phyloP scores from a whole-genome alignment of 192 early-diverging fungal genomes.

The Rhizophagus prolifer region DNA sequence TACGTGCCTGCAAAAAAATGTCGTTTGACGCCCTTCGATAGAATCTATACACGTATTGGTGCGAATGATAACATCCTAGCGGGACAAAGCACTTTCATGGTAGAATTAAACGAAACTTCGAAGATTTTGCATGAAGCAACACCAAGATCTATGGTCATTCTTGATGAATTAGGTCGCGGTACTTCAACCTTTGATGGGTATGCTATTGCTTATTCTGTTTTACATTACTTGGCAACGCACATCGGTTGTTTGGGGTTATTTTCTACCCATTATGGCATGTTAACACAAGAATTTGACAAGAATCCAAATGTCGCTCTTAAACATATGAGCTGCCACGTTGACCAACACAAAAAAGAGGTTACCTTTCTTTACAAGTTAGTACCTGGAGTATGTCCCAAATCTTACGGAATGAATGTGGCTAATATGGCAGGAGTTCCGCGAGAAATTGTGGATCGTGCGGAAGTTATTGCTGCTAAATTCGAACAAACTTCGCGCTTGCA shows the following conservation, averaged over 20 bases:
- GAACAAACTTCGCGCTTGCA: constrained; percentile 52
- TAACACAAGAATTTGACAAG: constrained; percentile 82
- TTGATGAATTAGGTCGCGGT: constrained; percentile 97
- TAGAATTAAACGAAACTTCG: constrained; percentile 91
- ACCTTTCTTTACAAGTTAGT: constrained; percentile 93
- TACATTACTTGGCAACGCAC: constrained; percentile 79
- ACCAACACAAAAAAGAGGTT: constrained; percentile 81
- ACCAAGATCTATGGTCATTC: constrained; percentile 83
- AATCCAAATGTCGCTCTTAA: constrained; percentile 78
- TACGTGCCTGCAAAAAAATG: constrained; percentile 86
- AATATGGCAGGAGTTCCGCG: constrained; percentile 90
- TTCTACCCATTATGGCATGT: constrained; percentile 92
- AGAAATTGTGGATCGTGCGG: constrained; percentile 69
- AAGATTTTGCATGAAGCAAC: constrained; percentile 92
- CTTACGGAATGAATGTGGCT: constrained; percentile 98
- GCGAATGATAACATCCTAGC: constrained; percentile 96
- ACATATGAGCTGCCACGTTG: constrained; percentile 84
- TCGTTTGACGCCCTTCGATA: constrained; percentile 78
- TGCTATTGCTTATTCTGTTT: constrained; percentile 90
- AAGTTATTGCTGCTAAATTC: constrained; percentile 69
- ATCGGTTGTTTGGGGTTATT: constrained; percentile 90
- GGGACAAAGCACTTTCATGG: constrained; percentile 97
- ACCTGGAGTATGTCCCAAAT: constrained; percentile 84
- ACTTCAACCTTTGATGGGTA: constrained; percentile 97
- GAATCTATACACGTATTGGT: constrained; percentile 96